A percentile compares a stretch with the other conserved stretches of the same genome.
These are phyloP conservation scores for Rhodomyrtus tomentosa DNA, from an alignment of 345 rosid genomes.

Conservation along the genomic window DNA sequence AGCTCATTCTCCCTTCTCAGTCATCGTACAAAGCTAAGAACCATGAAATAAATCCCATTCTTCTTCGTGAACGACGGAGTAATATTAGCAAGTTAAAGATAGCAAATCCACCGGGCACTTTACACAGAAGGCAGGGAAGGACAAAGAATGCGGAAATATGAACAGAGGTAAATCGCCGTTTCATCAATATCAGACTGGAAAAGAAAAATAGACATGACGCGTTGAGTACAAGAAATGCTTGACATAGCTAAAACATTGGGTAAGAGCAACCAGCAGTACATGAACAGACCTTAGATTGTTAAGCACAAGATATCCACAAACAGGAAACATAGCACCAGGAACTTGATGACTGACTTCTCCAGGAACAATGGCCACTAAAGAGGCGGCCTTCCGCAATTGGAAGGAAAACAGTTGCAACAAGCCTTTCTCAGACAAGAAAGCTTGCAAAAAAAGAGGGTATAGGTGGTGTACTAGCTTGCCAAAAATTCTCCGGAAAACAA, in stretches of 20 bases:
- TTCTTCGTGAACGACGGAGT: background rate
- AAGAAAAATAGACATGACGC: background rate
- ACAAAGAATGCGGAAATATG: background rate
- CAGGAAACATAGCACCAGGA: constrained; percentile 11
- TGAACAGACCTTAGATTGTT: background rate
- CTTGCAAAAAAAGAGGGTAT: constrained; percentile 32
- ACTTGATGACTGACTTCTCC: constrained; percentile 29
- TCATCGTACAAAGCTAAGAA: background rate
- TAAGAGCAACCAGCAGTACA: background rate
- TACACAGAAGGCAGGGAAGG: background rate
- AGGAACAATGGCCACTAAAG: constrained; percentile 22
- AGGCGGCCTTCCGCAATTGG: constrained; percentile 8
- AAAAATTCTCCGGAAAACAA: constrained; percentile 31
- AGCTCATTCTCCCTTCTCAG: background rate
- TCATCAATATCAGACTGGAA: background rate
- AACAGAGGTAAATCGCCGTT: background rate
- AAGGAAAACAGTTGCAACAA: constrained; percentile 22
- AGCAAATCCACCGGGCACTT: background rate
- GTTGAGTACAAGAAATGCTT: background rate
- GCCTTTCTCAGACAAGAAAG: constrained; percentile 24
- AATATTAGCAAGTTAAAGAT: background rate
- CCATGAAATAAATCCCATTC: background rate
- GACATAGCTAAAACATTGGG: background rate
- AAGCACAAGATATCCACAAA: background rate
- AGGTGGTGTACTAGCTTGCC: constrained; percentile 9